phyloP scores from a whole-genome alignment of 2,329 filamentous ascomycete species.

The Venturia asperata region DNA sequence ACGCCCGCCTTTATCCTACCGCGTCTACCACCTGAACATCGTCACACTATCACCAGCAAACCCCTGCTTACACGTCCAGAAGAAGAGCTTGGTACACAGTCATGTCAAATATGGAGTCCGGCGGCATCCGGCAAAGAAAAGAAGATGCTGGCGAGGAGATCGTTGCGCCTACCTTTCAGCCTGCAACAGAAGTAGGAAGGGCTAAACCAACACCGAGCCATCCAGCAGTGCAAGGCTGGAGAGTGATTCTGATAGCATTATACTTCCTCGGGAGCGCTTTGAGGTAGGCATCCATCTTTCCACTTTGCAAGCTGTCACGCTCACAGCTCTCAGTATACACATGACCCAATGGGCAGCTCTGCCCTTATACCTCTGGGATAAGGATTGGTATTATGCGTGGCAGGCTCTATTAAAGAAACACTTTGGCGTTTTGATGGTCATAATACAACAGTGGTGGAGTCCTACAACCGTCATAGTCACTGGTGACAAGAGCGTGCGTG shows the following conservation, averaged over 20 bases:
- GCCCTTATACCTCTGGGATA: conserved; percentile 67
- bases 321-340: conserved; percentile 38
- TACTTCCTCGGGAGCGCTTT: conserved; percentile 41
- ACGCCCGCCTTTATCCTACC: background rate
- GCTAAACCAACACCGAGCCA: conserved; percentile 10
- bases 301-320: background rate
- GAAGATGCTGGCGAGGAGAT: background rate
- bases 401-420: conserved; percentile 81
- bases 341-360: conserved; percentile 64
- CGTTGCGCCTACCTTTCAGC: background rate
- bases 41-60: background rate
- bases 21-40: background rate
- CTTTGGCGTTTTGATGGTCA: conserved; percentile 68
- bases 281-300: conserved; percentile 26
- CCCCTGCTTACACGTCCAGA: background rate
- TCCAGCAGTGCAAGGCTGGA: conserved; percentile 25
- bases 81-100: background rate
- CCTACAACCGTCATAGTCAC: conserved; percentile 74
- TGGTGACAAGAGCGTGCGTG: conserved; percentile 70
- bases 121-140: conserved; percentile 5
- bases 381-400: conserved; percentile 71
- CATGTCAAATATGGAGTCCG: conserved; percentile 5
- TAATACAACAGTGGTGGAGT: conserved; percentile 79
- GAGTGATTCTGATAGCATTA: conserved; percentile 38
- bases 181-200: background rate